Evolutionary conservation across 352 stramenopile species (phyloP).

Genomic region (Globisporangium heterothallicum): DNA sequence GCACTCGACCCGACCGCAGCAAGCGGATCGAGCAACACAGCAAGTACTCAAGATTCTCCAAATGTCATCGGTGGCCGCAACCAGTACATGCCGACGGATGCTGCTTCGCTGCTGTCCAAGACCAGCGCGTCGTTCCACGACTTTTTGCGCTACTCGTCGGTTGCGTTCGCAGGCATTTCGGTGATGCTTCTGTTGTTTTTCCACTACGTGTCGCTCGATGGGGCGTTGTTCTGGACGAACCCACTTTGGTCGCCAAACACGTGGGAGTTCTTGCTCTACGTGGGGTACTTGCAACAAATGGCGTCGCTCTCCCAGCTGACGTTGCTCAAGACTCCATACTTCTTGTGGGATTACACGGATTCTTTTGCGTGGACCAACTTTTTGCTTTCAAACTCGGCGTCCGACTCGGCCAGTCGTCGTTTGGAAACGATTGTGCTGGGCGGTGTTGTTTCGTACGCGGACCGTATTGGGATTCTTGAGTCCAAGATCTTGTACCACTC

Average conservation of each 20-base stretch:
- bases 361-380: conserved; percentile 72
- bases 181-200: conserved; percentile 54
- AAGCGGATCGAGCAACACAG: conserved; percentile 13
- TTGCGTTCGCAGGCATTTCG: conserved; percentile 59
- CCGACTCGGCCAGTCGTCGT: conserved; percentile 22
- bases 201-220: conserved; percentile 55
- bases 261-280: conserved; percentile 69
- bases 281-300: conserved; percentile 71
- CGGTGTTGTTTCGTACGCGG: conserved; percentile 49
- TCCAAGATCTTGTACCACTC: conserved; percentile 33
- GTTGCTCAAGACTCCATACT: conserved; percentile 58
- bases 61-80: conserved; percentile 59
- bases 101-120: conserved; percentile 35
- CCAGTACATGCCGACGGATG: conserved; percentile 39
- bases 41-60: conserved; percentile 14
- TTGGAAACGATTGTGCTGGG: conserved; percentile 52
- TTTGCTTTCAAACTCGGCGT: conserved; percentile 24
- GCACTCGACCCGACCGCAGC: conserved; percentile 1
- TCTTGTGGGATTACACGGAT: conserved; percentile 64
- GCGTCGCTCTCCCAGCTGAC: conserved; percentile 51
- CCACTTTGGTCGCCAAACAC: conserved; percentile 61
- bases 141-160: conserved; percentile 48
- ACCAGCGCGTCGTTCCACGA: conserved; percentile 47
- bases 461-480: conserved; percentile 49
- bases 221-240: conserved; percentile 33